Evolutionary conservation across 148 eudicot species (phyloP), one percentile per base, ranked within the genome.

Genomic region (Agrostemma githago): DNA sequence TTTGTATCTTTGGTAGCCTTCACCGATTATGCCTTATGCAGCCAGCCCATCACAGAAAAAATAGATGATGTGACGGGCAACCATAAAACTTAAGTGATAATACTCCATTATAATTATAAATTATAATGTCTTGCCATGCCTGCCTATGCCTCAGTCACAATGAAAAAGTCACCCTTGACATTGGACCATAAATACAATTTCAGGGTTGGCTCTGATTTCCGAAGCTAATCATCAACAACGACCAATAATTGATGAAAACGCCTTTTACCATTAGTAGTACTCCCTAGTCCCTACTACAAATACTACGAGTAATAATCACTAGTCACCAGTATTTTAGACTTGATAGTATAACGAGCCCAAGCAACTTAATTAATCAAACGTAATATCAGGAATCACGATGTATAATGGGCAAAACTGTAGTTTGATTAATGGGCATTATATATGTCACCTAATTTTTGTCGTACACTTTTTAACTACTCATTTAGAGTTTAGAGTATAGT

Each of bases 71-170:
- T 67, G 71, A 67, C 20, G 8, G 58, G 16, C 71, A 68, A 68
- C 57, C 57, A 48, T 68, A 68, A 68, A 20, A n/a, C n/a, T 57
- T 37, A 1, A 26, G 34, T 26, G 34, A 26, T 26, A 26, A 26
- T 26, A 26, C 34, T 26, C 34, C 34, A 68, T 68, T 57, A 68
- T n/a, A n/a, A n/a, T n/a, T n/a, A n/a, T n/a, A n/a, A n/a, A n/a
- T n/a, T n/a, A n/a, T 68, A 19, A 44, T 68, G 71, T 68, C 71
- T 46, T 68, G 54, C 16, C 71, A 68, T 68, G 71, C 71, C 34
- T 68, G 71, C 71, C 34, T 26, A 26, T 26, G 34, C 34, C 71
- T 46, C n/a, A n/a, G n/a, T n/a, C n/a, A 19, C 57, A 40, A 3
- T 17, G 5, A n/a, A 67, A 66, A 67, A 67, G 70, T 15, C 20